These are phyloP conservation scores for Anisodus tanguticus DNA, from an alignment of 257 asterid genomes.

Conservation along the genomic window DNA sequence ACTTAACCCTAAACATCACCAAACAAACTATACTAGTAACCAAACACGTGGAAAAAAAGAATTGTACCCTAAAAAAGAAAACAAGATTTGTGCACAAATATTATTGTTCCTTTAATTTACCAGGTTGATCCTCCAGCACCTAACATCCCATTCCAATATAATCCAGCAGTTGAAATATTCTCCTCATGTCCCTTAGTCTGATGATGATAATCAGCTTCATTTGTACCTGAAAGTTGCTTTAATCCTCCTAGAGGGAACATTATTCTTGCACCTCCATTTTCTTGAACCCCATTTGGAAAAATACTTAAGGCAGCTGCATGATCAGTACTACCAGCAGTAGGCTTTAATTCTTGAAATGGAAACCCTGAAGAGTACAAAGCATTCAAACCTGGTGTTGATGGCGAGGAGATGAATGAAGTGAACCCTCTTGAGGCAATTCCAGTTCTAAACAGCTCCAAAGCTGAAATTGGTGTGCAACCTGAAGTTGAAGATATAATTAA, in stretches of 20 bases:
- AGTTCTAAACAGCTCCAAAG: constrained; percentile 55
- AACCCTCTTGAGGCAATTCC: constrained; percentile 48
- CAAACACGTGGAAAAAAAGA: neutral
- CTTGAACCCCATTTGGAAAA: constrained; percentile 39
- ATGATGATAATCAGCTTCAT: constrained; percentile 36
- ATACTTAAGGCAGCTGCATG: constrained; percentile 38
- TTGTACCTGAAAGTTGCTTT: constrained; percentile 45
- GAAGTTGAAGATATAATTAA: constrained; percentile 5
- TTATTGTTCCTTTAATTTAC: constrained; percentile 33
- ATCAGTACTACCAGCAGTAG: neutral
- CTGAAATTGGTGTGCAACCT: constrained; percentile 44
- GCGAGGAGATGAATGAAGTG: constrained; percentile 38
- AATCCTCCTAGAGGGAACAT: constrained; percentile 62
- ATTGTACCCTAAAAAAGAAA: neutral
- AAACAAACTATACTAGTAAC: constrained; percentile 29
- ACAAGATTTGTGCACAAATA: neutral
- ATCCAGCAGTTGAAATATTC: constrained; percentile 56
- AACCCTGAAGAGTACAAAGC: constrained; percentile 49
- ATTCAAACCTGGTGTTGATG: constrained; percentile 34
- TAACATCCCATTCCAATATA: constrained; percentile 68
- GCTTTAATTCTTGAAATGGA: constrained; percentile 68
- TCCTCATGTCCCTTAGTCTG: constrained; percentile 51
- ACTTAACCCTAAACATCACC: constrained; percentile 32
- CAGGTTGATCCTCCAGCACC: constrained; percentile 54
- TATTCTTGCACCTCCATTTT: constrained; percentile 44